phyloP scores from a whole-genome alignment of 306 rosid species.

The Cucumis cinereus region DNA sequence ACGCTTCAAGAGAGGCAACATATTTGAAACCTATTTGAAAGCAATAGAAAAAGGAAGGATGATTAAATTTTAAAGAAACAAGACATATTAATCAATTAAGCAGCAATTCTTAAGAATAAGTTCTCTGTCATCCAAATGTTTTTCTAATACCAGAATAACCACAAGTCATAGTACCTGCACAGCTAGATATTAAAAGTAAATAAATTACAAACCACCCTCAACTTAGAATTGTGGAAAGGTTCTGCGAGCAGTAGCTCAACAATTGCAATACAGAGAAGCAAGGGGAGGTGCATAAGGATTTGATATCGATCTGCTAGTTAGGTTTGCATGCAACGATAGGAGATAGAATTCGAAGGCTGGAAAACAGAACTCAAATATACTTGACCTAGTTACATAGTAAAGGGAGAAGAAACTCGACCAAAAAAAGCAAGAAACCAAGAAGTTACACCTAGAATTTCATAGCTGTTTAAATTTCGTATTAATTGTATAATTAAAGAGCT shows the following conservation, averaged over 20 bases:
- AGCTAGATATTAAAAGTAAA: background rate
- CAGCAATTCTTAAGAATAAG: background rate
- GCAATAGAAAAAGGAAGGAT: background rate
- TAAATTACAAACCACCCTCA: background rate
- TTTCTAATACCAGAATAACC: background rate
- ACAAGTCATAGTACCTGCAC: background rate
- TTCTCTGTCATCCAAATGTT: background rate
- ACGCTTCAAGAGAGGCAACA: conserved; percentile 89
- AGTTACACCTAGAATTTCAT: background rate
- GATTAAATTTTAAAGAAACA: background rate
- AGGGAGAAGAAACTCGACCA: background rate
- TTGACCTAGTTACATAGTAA: background rate
- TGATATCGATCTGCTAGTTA: background rate
- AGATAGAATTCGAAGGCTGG: background rate
- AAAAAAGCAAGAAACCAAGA: background rate
- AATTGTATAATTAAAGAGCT: background rate
- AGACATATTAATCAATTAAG: background rate
- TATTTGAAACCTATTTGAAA: conserved; percentile 57
- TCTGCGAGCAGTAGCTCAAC: background rate
- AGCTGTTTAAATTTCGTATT: background rate
- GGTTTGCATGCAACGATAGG: background rate
- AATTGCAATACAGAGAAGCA: background rate
- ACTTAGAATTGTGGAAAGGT: conserved; percentile 1
- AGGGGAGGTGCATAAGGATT: background rate
- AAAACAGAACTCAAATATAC: background rate